phyloP scores from a whole-genome alignment of 495 filamentous ascomycete species.

The Neohortaea acidophila region DNA sequence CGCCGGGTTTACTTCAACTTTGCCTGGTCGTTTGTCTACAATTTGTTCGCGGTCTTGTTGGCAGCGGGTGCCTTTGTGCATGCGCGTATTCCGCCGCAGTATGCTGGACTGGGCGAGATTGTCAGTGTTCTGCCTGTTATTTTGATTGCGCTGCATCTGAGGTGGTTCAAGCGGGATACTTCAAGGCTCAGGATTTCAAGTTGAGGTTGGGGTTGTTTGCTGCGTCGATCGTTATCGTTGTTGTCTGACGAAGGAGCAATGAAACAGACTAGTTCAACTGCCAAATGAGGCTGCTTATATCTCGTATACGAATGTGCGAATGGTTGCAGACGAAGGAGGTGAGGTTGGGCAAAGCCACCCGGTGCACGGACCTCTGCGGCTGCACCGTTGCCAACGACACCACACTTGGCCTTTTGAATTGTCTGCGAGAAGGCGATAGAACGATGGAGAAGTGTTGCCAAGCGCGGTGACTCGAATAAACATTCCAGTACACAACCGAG shows the following conservation, averaged over 20 bases:
- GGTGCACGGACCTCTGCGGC: neutral
- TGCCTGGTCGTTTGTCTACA: constrained; percentile 58
- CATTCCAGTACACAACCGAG: too few relatives aligned
- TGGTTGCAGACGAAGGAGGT: neutral
- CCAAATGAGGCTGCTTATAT: too few relatives aligned
- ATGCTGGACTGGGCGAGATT: constrained; percentile 61
- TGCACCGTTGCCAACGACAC: too few relatives aligned
- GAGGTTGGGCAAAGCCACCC: neutral
- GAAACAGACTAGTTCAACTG: too few relatives aligned
- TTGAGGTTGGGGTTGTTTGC: too few relatives aligned
- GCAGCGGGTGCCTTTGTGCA: constrained; percentile 53
- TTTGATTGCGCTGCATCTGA: constrained; percentile 37
- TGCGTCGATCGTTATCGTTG: too few relatives aligned
- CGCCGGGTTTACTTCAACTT: constrained; percentile 55
- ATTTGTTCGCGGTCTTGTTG: constrained; percentile 54
- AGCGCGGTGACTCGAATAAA: too few relatives aligned
- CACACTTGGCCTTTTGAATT: too few relatives aligned
- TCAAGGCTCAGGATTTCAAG: neutral
- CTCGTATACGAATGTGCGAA: too few relatives aligned
- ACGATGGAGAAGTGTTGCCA: too few relatives aligned
- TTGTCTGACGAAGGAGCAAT: too few relatives aligned
- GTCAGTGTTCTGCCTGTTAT: constrained; percentile 68
- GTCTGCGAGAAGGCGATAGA: too few relatives aligned
- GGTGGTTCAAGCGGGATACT: constrained; percentile 18
- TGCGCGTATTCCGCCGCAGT: constrained; percentile 52